Base-by-base conservation (phyloP, 352 stramenopile genomes). In the Phytopythium chamaehyphon region DNA sequence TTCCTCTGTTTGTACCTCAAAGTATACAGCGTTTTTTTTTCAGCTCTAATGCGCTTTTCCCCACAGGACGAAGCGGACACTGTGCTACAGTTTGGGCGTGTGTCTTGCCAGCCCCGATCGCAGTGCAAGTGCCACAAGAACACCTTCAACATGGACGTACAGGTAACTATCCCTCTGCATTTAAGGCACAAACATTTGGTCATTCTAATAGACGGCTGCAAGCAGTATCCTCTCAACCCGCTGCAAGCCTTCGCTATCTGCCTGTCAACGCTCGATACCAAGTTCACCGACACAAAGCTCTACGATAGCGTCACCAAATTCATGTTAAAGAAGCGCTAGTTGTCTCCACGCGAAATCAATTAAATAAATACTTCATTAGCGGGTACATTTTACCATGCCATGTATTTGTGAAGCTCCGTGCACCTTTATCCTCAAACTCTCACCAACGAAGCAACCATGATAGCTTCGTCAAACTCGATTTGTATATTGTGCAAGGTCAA, bases 91-190 rank as follows among this genome's bases (percentile, higher is more conserved):
- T 89, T 87, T 42, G 75, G 75, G 9, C 66, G 77, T n/a, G 60
- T 88, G 16, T 85, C 73, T 3, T 88, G 76, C 33, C 71, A 79
- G 36, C 73, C 71, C 12, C 58, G 64, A 6, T 23, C 36, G 36
- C 73, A 85, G 53, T 85, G 69, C 59, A 82, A 76, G 40, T 85
- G 76, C 60, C 76, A 87, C 64, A 89, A 97, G 40, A 73, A 95
- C 52, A 72, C 60, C 8, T 99, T 99, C 66, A 96, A 83, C 2
- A 96, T 98, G 85, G 93, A 98, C 60, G 81, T 98, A 62, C 66
- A 73, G 65, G 69, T 66, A 3, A 39, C 21, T 24, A n/a, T n/a
- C n/a, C n/a, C n/a, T n/a, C n/a, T n/a, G n/a, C n/a, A n/a, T n/a
- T n/a, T n/a, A n/a, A n/a, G n/a, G n/a, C n/a, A n/a, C n/a, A n/a